Conservation (phyloP, 106 monocot species). For the Triglochin maritima region DNA sequence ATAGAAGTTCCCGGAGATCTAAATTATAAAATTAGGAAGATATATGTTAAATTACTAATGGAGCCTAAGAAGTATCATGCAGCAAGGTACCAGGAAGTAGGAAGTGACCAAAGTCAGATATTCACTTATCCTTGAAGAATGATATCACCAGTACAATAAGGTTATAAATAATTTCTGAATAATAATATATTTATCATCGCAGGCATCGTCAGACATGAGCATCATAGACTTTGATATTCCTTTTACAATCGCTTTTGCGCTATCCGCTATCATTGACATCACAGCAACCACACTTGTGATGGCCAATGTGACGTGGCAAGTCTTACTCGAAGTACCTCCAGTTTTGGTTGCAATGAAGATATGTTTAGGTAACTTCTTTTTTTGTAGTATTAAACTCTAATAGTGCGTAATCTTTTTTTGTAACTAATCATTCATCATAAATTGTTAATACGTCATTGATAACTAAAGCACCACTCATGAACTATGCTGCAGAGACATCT, state of each 20-base stretch:
- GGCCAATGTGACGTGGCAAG: slow-evolving; percentile 69
- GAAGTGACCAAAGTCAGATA: too few species aligned
- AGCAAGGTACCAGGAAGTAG: too few species aligned
- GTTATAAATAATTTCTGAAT: too few species aligned
- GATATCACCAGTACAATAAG: too few species aligned
- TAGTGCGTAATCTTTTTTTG: too few species aligned
- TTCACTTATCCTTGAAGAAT: too few species aligned
- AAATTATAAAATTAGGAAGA: too few species aligned
- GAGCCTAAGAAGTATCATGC: too few species aligned
- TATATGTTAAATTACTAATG: too few species aligned
- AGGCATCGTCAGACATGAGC: slow-evolving; percentile 82
- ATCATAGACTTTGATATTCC: slow-evolving; percentile 76
- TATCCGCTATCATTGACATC: slow-evolving; percentile 34
- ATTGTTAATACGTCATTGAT: slow-evolving; percentile 59
- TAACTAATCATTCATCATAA: too few species aligned
- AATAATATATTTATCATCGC: slow-evolving; percentile 9
- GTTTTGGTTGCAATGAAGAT: slow-evolving; percentile 21
- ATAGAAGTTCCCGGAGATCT: too few species aligned
- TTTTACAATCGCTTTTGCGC: slow-evolving; percentile 34
- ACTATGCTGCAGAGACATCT: slow-evolving; percentile 53
- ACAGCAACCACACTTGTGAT: slow-evolving; percentile 30
- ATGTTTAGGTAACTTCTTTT: slow-evolving; percentile 41
- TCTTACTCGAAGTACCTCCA: slow-evolving; percentile 50
- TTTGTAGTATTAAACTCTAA: background rate
- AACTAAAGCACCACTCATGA: slow-evolving; percentile 81